A percentile compares a stretch with the other conserved stretches of the same genome.
These are phyloP conservation scores for Gnaphalium uliginosum DNA, from an alignment of 129 eudicot genomes.

Conservation along the genomic window DNA sequence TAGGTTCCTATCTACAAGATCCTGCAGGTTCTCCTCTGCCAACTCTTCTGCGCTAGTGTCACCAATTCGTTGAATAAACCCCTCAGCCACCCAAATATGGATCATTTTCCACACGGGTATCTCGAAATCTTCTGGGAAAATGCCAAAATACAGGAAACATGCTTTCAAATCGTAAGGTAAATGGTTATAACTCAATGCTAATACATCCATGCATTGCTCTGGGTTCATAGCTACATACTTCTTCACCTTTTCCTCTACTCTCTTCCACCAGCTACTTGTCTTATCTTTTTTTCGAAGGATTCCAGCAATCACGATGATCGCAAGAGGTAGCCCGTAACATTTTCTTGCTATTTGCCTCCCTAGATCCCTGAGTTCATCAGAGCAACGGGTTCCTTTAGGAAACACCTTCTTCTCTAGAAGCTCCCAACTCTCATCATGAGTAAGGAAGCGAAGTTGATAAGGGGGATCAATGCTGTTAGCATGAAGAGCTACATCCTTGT, in stretches of 20 bases:
- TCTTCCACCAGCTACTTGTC: slow-evolving; percentile 37
- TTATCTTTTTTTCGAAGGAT: slow-evolving; percentile 32
- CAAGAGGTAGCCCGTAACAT: slow-evolving; percentile 48
- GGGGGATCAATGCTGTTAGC: slow-evolving; percentile 16
- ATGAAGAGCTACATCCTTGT: slow-evolving; percentile 16
- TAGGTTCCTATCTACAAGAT: slow-evolving; percentile 48
- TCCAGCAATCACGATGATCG: slow-evolving; percentile 46
- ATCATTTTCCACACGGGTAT: slow-evolving; percentile 43
- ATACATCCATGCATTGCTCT: slow-evolving; percentile 38
- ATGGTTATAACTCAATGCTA: slow-evolving; percentile 46
- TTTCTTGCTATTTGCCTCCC: slow-evolving; percentile 38
- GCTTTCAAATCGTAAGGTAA: slow-evolving; percentile 43
- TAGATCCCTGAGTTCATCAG: slow-evolving; percentile 22
- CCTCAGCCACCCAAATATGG: slow-evolving; percentile 52
- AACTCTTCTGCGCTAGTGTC: slow-evolving; percentile 33
- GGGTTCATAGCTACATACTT: slow-evolving; percentile 35
- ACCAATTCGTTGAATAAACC: slow-evolving; percentile 37
- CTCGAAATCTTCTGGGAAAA: slow-evolving; percentile 47
- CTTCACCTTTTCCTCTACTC: slow-evolving; percentile 38
- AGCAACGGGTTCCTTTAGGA: slow-evolving; percentile 33
- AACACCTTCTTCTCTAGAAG: slow-evolving; percentile 41
- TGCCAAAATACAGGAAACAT: slow-evolving; percentile 44
- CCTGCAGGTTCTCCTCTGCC: slow-evolving; percentile 47
- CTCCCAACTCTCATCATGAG: slow-evolving; percentile 40
- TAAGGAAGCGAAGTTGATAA: slow-evolving; percentile 29